Evolutionary conservation across 345 rosid genomes (phyloP), one percentile per base, ranked within the genome.

Genomic region (Sonneratia caseolaris): DNA sequence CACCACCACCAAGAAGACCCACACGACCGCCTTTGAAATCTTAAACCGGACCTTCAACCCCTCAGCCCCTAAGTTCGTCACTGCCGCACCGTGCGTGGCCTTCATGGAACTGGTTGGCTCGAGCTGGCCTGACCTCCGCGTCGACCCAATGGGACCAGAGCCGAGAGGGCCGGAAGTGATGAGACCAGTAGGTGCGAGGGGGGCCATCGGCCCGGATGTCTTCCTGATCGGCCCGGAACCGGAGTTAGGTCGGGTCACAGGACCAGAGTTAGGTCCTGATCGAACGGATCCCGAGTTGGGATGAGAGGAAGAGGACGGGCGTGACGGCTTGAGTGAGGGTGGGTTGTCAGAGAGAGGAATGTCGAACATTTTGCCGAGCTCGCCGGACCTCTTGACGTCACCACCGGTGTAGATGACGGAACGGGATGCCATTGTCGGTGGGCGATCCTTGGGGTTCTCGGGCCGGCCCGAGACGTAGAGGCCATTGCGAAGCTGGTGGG

Each of bases 331-430:
- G 49, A 70, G 75, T 2, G 87, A 67, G 2, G 88, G 75, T 22
- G 76, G 45, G 19, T 77, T 75, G 75, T 86, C 76, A 37, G 75
- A 55, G 27, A 79, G 83, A 14, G 94, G 89, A 73, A 91, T 88
- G 73, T 93, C 97, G 66, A 94, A 89, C 98, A 94, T 94, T 82
- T 89, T 88, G 2, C 98, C 93, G 12, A 91, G 82, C 83, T 94
- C 98, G 0, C 98, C 98, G 45, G 98, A 94, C 76, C 88, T 94
- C 76, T 94, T 91, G 18, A 94, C 76, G 74, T 94, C 95, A 12
- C 97, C 97, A 43, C 98, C 98, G 2, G 95, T 90, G 81, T 94
- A 94, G 37, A 96, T 96, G 8, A 87, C 81, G 0, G 98, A 88
- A 3, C 93, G 84, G n/a, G 93, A 83, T 18, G 87, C 87, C 84